phyloP scores from a whole-genome alignment of 2,329 filamentous ascomycete genomes.

The Reticulascus tulasneorum region DNA sequence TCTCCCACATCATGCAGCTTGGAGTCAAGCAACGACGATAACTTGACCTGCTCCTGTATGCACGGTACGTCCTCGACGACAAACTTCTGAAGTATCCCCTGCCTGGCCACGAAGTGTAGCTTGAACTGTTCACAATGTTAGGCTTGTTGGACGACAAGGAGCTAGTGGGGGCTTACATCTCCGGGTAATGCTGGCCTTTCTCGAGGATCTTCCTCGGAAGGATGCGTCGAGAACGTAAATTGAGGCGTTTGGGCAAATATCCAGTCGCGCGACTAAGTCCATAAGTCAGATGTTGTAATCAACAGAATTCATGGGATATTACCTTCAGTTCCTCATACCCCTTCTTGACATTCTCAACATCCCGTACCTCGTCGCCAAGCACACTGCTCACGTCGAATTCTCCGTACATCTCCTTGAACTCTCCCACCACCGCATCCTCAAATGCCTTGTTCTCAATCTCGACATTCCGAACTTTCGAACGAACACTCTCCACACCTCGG shows the following conservation, averaged over 20 bases:
- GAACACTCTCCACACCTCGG: conserved; percentile 86
- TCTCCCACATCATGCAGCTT: conserved; percentile 13
- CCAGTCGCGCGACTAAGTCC: conserved; percentile 60
- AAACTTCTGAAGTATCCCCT: conserved; percentile 32
- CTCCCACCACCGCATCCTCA: conserved; percentile 52
- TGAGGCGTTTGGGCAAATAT: conserved; percentile 82
- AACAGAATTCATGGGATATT: conserved; percentile 25
- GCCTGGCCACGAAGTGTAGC: conserved; percentile 30
- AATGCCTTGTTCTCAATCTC: conserved; percentile 44
- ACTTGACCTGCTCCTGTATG: not conserved
- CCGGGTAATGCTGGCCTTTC: conserved; percentile 47
- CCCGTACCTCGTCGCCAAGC: conserved; percentile 46
- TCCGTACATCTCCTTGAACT: conserved; percentile 68
- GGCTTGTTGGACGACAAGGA: not conserved
- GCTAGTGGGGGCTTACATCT: conserved; percentile 29
- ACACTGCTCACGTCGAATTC: conserved; percentile 26
- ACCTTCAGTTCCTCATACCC: conserved; percentile 62
- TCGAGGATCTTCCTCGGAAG: conserved; percentile 55
- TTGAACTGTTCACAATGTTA: conserved; percentile 12
- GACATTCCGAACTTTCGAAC: conserved; percentile 79
- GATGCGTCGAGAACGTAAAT: conserved; percentile 66
- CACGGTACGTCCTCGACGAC: conserved; percentile 13
- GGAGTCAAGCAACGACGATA: conserved; percentile 5
- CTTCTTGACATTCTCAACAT: conserved; percentile 49
- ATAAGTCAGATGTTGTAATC: conserved; percentile 4